Evolutionary conservation across 2,329 filamentous ascomycete species (phyloP), one percentile per base, ranked within the genome.

Genomic region (Xylariales sp.): DNA sequence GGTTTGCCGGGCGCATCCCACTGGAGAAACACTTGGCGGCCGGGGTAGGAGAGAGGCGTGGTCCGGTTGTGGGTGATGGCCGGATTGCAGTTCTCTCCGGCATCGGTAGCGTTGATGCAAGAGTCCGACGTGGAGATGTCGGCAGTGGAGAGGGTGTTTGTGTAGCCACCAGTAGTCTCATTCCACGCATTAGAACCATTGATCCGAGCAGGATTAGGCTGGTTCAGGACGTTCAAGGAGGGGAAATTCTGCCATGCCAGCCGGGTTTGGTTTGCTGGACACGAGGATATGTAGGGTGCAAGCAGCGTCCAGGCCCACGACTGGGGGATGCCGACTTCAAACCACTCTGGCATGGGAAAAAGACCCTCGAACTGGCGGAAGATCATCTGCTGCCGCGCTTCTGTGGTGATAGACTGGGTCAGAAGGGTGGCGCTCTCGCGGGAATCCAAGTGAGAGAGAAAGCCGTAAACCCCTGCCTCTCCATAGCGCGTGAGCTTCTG

Each of bases 161-260:
- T 68, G 40, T 70, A 77, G 39, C 74, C 72, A 13, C 79, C 78
- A 1, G 72, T 67, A 0, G 81, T 84, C 61, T 88, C 84, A 48
- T 81, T 81, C 48, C 66, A 69, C 2, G 69, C 74, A 6, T 77
- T 61, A 4, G 81, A 77, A 12, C 77, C 77, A 39, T 85, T 77
- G 55, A 80, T 67, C 18, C 83, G 77, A 42, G 78, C 79, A 16
- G 82, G 74, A 60, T 90, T 91, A 3, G 87, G 81, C 56, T 91
- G 82, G 63, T 91, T 90, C 20, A 84, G 66, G 34, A 93, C 70
- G 49, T 74, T 69, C 13, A 93, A 65, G 0, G 76, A 72, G 0
- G 87, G 88, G 65, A 87, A 90, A 66, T 94, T 94, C 57, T 91
- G 84, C 87, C 88, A 94, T 17, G 80, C 74, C 20, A 94, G 68